phyloP scores from a whole-genome alignment of 768 basidiomycete genomes.

The Russula brevipes region DNA sequence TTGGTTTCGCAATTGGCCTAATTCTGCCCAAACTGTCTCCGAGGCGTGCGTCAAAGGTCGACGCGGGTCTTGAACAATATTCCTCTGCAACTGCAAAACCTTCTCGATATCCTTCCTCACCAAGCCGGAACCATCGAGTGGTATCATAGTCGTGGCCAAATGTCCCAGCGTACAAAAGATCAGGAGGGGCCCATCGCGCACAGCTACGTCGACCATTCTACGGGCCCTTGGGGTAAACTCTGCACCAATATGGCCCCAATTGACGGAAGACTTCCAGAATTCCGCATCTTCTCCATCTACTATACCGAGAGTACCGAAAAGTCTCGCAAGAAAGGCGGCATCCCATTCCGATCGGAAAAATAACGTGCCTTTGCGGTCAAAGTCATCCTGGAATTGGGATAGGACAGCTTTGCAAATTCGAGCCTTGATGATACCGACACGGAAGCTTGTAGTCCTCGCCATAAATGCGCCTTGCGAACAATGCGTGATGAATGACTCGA shows the following conservation, averaged over 20 bases:
- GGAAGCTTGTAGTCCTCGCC: neutral
- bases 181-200: constrained; percentile 9
- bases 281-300: neutral
- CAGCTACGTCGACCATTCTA: neutral
- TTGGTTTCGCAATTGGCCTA: neutral
- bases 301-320: neutral
- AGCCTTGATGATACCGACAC: neutral
- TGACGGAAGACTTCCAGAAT: neutral
- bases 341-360: constrained; percentile 12
- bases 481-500: constrained; percentile 2
- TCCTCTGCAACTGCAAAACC: neutral
- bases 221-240: neutral
- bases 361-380: neutral
- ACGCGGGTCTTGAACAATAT: neutral
- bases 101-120: neutral
- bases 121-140: neutral
- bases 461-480: constrained; percentile 6
- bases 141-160: neutral
- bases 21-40: neutral
- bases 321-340: constrained; percentile 2
- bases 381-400: neutral
- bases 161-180: constrained; percentile 8
- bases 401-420: constrained; percentile 2
- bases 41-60: neutral
- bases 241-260: constrained; percentile 1